Base-by-base conservation (phyloP, 1,284 basidiomycete genomes). In the Cerioporus squamosus region DNA sequence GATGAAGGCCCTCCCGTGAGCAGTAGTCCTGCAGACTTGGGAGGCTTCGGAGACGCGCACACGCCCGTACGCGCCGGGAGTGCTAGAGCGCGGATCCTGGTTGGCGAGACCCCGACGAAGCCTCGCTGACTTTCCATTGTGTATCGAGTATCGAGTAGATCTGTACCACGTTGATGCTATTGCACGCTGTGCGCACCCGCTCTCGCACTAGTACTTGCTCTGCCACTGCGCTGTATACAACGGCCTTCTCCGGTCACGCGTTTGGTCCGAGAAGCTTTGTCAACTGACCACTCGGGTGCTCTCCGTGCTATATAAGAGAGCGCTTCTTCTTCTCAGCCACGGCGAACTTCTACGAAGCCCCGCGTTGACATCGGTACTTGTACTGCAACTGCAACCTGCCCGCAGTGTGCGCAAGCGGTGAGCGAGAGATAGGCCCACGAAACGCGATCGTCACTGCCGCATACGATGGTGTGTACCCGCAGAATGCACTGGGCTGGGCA, bases 31-130 rank as follows among this genome's bases (percentile, higher is more conserved):
- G 53, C 51, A 31, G 61, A 57, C 22, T 42, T 61, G 44, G 57
- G 62, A 17, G 59, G 62, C 33, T 61, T 61, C 46, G 56, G 48
- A 5, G 43, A 45, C 15, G 29, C 40, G 3, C n/a, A 24, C 42
- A 50, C 44, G 26, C 20, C 53, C 42, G 48, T 39, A 15, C 15
- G 43, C 43, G 53, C 36, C 40, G 51, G 50, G 17, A 44, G 44
- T 18, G 18, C 40, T 8, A 49, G 54, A 12, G 51, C 60, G 12
- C 53, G 59, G 14, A 39, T 68, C 4, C 55, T 67, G 31, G 66
- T 65, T 7, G 48, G 57, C 42, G 68, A 62, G 31, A 70, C 70
- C 24, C 70, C 70, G n/a, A 71, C 68, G 15, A 69, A 67, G 60
- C 36, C 44, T 26, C 53, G 57, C 29, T 61, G 51, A 61, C 17